Conservation (phyloP, 2,329 filamentous ascomycete genomes). For the Botrytis deweyae region DNA sequence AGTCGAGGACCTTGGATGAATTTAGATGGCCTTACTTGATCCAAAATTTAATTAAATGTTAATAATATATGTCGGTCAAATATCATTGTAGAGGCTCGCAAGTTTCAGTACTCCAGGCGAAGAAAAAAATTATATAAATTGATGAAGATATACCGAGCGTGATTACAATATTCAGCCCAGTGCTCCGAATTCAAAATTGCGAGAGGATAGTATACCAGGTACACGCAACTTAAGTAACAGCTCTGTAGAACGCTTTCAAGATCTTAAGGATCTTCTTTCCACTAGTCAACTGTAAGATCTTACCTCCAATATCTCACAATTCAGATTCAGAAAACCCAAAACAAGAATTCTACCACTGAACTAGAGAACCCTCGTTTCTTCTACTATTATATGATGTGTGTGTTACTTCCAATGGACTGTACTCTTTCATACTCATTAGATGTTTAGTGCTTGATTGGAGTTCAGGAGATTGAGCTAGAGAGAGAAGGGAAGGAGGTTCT, state of each 20-base stretch:
- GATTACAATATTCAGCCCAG: background rate
- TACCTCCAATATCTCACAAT: background rate
- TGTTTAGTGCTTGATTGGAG: too few species aligned
- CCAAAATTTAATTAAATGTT: background rate
- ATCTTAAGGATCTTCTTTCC: too few species aligned
- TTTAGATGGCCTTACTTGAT: constrained; percentile 27
- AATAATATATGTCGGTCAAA: background rate
- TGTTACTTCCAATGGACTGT: too few species aligned
- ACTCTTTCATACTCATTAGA: too few species aligned
- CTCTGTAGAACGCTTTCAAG: background rate
- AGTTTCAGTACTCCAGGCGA: background rate
- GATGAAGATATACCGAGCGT: background rate
- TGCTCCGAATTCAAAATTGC: background rate
- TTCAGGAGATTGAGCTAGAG: too few species aligned
- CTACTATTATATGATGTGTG: too few species aligned
- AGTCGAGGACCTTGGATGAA: constrained; percentile 37
- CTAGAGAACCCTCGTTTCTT: too few species aligned
- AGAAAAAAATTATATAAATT: background rate
- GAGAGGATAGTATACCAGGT: background rate
- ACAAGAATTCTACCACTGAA: too few species aligned
- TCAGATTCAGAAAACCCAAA: too few species aligned
- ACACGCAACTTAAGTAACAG: background rate
- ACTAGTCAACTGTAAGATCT: too few species aligned
- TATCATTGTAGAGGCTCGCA: background rate
- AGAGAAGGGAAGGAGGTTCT: too few species aligned